Percentiles rank a stretch among this genome's conserved stretches.
These are phyloP conservation scores for Eremomyces bilateralis DNA, from an alignment of 495 filamentous ascomycete species.

Conservation along the genomic window DNA sequence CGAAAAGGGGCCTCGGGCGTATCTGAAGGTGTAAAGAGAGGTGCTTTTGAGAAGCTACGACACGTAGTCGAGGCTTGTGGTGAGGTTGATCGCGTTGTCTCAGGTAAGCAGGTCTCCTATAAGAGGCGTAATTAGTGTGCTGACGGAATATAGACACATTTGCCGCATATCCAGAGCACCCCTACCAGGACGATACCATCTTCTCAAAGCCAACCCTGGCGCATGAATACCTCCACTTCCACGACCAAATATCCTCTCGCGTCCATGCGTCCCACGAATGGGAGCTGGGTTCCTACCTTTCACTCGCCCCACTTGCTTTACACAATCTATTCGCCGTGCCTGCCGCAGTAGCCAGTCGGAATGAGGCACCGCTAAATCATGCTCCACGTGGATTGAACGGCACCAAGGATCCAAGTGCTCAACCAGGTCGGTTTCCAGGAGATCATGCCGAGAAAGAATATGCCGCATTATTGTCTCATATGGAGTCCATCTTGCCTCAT, in stretches of 20 bases:
- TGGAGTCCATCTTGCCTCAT: conserved; percentile 34
- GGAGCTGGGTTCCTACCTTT: conserved; percentile 70
- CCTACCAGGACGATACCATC: conserved; percentile 81
- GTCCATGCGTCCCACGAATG: conserved; percentile 64
- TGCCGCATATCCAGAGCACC: conserved; percentile 56
- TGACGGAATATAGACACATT: conserved; percentile 63
- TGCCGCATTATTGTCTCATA: conserved; percentile 28
- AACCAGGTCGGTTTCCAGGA: too few species aligned
- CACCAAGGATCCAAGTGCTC: too few species aligned
- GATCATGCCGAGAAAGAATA: conserved; percentile 50
- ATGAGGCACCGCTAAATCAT: too few species aligned
- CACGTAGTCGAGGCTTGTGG: conserved; percentile 80
- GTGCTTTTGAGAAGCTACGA: conserved; percentile 55
- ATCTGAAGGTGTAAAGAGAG: conserved; percentile 51
- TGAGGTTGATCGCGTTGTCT: conserved; percentile 67
- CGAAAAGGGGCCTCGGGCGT: conserved; percentile 33
- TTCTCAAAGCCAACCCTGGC: conserved; percentile 41
- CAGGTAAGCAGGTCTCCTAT: conserved; percentile 21
- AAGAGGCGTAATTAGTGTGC: background rate
- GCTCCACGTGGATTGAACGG: too few species aligned
- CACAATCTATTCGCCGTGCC: conserved; percentile 72
- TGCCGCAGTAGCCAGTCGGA: too few species aligned
- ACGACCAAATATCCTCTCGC: conserved; percentile 56
- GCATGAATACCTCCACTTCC: conserved; percentile 28
- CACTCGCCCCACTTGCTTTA: conserved; percentile 67